Evolutionary conservation across 257 asterid species (phyloP).

Genomic region (Lantana camara): DNA sequence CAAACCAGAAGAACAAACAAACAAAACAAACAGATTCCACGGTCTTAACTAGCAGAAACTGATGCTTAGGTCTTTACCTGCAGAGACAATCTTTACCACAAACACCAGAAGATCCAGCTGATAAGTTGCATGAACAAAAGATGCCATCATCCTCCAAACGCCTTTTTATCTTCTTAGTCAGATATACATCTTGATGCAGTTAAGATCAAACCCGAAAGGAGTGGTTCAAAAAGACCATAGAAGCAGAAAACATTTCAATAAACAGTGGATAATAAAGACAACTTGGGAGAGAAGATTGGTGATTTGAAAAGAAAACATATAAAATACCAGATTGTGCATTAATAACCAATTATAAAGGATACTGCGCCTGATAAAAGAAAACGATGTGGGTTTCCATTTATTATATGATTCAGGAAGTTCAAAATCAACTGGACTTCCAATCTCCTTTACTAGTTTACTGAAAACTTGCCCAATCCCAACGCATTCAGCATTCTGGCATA

Average conservation of each 20-base stretch:
- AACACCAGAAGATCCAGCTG: constrained; percentile 65
- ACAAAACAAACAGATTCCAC: constrained; percentile 8
- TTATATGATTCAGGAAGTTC: constrained; percentile 82
- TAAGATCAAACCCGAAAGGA: constrained; percentile 32
- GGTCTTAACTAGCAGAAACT: constrained; percentile 23
- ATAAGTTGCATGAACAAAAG: constrained; percentile 79
- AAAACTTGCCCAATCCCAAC: constrained; percentile 62
- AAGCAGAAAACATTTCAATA: background rate
- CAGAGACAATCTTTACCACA: constrained; percentile 92
- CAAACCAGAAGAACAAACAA: background rate
- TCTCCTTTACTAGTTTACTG: constrained; percentile 58
- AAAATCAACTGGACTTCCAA: constrained; percentile 81
- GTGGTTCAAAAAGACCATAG: constrained; percentile 4
- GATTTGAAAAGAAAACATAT: constrained; percentile 5
- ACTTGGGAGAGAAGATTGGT: background rate
- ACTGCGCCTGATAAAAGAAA: constrained; percentile 82
- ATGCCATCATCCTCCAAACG: constrained; percentile 89
- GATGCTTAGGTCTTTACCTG: constrained; percentile 52
- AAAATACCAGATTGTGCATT: constrained; percentile 15
- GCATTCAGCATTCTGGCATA: constrained; percentile 44
- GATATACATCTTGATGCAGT: constrained; percentile 69
- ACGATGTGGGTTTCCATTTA: constrained; percentile 66
- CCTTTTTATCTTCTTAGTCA: constrained; percentile 76
- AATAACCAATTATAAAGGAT: constrained; percentile 44
- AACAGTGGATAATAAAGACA: constrained; percentile 8